phyloP scores from a whole-genome alignment of 345 rosid species.

The Moricandia moricandioides region DNA sequence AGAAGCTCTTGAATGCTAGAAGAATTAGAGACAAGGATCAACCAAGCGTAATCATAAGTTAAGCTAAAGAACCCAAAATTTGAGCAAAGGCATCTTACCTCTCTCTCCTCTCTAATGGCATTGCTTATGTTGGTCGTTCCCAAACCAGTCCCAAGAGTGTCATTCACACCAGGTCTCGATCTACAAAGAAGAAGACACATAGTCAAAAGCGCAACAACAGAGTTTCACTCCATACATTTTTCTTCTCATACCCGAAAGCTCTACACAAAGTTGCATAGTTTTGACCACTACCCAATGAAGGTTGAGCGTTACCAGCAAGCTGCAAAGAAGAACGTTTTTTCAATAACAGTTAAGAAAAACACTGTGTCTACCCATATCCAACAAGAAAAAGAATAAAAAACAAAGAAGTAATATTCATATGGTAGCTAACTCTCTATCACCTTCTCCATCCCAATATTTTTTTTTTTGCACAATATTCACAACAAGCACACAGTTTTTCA shows the following conservation, averaged over 20 bases:
- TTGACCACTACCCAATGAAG: constrained; percentile 27
- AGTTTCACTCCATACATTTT: neutral
- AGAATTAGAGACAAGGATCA: neutral
- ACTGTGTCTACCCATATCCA: neutral
- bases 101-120: constrained; percentile 26
- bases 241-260: constrained; percentile 33
- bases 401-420: neutral
- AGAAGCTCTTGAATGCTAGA: constrained; percentile 22
- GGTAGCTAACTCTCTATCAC: neutral
- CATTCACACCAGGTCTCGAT: constrained; percentile 31
- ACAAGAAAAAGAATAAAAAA: neutral
- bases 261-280: constrained; percentile 28
- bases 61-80: neutral
- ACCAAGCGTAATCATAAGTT: constrained; percentile 2
- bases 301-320: constrained; percentile 35
- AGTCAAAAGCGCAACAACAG: neutral
- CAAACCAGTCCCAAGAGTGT: constrained; percentile 29
- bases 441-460: neutral
- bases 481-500: neutral
- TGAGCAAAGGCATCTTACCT: constrained; percentile 18
- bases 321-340: constrained; percentile 14
- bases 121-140: constrained; percentile 16
- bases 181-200: neutral
- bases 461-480: neutral
- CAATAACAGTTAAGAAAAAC: neutral